Evolutionary conservation across 768 basidiomycete species (phyloP).

Genomic region (Ephemerocybe angulata): DNA sequence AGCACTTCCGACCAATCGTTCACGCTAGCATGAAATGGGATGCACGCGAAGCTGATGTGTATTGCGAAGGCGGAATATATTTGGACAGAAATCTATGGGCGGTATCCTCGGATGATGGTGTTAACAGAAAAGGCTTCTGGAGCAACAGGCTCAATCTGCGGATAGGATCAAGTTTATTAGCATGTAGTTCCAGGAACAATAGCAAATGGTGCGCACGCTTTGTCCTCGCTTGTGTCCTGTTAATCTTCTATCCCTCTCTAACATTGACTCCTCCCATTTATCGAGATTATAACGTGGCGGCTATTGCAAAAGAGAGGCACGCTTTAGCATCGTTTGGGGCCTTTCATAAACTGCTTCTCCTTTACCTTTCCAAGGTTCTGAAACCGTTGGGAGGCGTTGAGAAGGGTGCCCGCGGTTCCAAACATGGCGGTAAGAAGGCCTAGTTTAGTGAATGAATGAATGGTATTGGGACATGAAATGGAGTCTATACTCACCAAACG

Average conservation of each 20-base stretch:
- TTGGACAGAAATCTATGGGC: constrained; percentile 38
- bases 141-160: constrained; percentile 63
- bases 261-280: constrained; percentile 94
- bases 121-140: constrained; percentile 70
- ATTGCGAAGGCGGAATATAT: background rate
- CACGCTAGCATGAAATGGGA: no score
- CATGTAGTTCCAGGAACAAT: background rate
- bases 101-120: constrained; percentile 63
- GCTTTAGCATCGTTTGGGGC: background rate
- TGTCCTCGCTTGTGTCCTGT: constrained; percentile 88
- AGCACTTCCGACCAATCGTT: no score
- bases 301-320: constrained; percentile 33
- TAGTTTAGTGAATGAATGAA: constrained; percentile 25
- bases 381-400: constrained; percentile 70
- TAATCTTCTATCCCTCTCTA: constrained; percentile 82
- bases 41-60: background rate
- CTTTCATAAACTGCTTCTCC: background rate
- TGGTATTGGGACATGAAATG: background rate
- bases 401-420: constrained; percentile 83
- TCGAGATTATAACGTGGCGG: constrained; percentile 83
- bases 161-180: background rate
- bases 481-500: constrained; percentile 61
- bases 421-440: constrained; percentile 87
- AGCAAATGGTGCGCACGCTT: constrained; percentile 51
- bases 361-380: constrained; percentile 91